phyloP scores from a whole-genome alignment of 2,329 filamentous ascomycete genomes.

The Pseudocercospora crystallina region DNA sequence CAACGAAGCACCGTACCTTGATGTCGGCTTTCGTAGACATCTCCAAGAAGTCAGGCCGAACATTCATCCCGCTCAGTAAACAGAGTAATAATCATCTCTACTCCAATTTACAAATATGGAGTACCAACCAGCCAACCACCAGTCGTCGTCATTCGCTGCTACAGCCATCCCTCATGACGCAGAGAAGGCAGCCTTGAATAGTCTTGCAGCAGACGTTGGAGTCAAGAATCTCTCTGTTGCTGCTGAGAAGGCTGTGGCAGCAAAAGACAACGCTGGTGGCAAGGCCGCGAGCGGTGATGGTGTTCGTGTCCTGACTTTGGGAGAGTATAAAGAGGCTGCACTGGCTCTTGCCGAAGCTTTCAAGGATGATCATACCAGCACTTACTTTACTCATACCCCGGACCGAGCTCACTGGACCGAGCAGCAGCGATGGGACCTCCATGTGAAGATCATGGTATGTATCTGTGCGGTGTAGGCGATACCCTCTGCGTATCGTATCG shows the following conservation, averaged over 20 bases:
- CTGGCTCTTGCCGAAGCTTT: conserved; percentile 75
- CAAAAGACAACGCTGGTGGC: conserved; percentile 4
- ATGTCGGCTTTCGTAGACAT: conserved; percentile 40
- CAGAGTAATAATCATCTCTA: conserved; percentile 38
- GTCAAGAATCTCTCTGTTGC: conserved; percentile 12
- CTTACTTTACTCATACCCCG: conserved; percentile 72
- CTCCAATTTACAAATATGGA: conserved; percentile 47
- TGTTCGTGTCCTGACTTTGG: conserved; percentile 63
- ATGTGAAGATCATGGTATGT: conserved; percentile 65
- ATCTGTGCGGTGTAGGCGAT: too few species aligned
- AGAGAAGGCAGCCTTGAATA: conserved; percentile 41
- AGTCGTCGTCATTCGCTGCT: conserved; percentile 31
- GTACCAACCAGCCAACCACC: conserved; percentile 30
- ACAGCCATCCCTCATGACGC: conserved; percentile 27
- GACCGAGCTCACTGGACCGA: conserved; percentile 63
- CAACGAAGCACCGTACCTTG: conserved; percentile 22
- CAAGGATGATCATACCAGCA: conserved; percentile 69
- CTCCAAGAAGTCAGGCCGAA: conserved; percentile 47
- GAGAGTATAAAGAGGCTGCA: conserved; percentile 70
- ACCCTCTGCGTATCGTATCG: too few species aligned
- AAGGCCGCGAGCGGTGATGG: conserved; percentile 42
- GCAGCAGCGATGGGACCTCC: conserved; percentile 72
- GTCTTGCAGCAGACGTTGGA: conserved; percentile 9
- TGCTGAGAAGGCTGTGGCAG: conserved; percentile 11
- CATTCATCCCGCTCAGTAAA: conserved; percentile 47